Evolutionary conservation across 768 basidiomycete genomes (phyloP).

Genomic region (Podaxis sp.): DNA sequence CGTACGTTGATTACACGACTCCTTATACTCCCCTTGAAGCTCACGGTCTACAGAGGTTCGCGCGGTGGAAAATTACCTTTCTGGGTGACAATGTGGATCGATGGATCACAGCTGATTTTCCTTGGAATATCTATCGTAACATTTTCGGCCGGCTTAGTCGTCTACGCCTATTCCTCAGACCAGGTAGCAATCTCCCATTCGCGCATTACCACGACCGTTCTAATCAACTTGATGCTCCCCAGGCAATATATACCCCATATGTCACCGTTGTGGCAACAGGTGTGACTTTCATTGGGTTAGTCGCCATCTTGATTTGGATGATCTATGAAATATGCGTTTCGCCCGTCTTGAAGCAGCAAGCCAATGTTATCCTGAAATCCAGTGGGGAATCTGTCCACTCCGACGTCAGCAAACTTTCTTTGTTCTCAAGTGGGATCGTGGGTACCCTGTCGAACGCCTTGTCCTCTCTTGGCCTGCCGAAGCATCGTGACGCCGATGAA

Average conservation of each 20-base stretch:
- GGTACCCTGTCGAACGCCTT: slow-evolving; percentile 1
- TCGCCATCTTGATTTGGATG: slow-evolving; percentile 5
- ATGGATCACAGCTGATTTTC: slow-evolving; percentile 5
- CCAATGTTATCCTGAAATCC: slow-evolving; percentile 1
- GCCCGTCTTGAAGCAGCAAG: neutral
- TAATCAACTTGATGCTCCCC: too few relatives aligned
- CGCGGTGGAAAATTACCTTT: slow-evolving; percentile 8
- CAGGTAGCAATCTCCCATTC: neutral
- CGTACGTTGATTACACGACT: slow-evolving; percentile 18
- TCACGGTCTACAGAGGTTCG: neutral
- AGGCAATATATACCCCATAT: slow-evolving; percentile 7
- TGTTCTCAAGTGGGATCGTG: neutral
- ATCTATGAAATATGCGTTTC: slow-evolving; percentile 4
- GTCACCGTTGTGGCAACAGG: slow-evolving; percentile 9
- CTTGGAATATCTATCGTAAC: slow-evolving; percentile 11
- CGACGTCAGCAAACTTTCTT: slow-evolving; percentile 2
- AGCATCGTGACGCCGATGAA: neutral
- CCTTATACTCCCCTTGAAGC: neutral
- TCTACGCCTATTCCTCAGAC: slow-evolving; percentile 5
- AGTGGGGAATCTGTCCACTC: slow-evolving; percentile 10
- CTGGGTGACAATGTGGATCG: slow-evolving; percentile 11
- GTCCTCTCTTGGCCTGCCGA: neutral
- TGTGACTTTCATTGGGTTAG: slow-evolving; percentile 7
- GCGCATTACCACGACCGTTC: neutral
- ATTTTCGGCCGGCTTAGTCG: slow-evolving; percentile 6